Evolutionary conservation across 495 filamentous ascomycete species (phyloP), one percentile per base, ranked within the genome.

Genomic region (Penicillium cinerascens): DNA sequence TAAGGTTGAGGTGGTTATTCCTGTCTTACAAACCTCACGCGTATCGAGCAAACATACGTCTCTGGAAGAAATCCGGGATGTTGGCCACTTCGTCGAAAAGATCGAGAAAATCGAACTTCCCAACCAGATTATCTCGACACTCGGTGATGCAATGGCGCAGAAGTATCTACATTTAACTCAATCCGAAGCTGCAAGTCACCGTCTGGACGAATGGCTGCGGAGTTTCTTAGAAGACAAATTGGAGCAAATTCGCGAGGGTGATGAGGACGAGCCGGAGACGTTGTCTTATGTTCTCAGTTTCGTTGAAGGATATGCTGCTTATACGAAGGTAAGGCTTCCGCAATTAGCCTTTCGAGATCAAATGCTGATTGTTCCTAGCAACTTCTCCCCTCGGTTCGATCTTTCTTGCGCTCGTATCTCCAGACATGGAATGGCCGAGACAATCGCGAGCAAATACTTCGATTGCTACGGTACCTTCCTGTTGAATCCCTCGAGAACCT

Each of bases 51-150:
- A 67, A 25, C 69, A 68, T 20, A 74, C 71, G 0, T 75, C 90
- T 0, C 66, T 95, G 6, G 91, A 95, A 60, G 90, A 93, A 55
- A 79, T 95, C 37, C 86, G 89, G 49, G 82, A 76, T 54, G 79
- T 86, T 18, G 74, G 86, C 17, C 78, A 85, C 52, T 87, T 96
- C 57, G 82, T 91, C 15, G 78, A 81, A 17, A 90, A 82, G 41
- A 65, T 95, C 7, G 90, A 95, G 52, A 84, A 78, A 55, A 84
- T 96, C 29, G 87, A 92, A 59, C 68, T 89, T 33, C 90, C 89
- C 5, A 89, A 85, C 49, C 90, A 95, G 65, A 75, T 93, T 2
- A 83, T 89, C 21, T 89, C 91, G 6, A 82, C 82, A 9, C 68
- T 96, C 16, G 82, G 79, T 4, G 88, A 95, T 65, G 82, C 81